These are phyloP conservation scores for Epichloe festucae DNA, from an alignment of 2,329 filamentous ascomycete genomes.

Conservation along the genomic window DNA sequence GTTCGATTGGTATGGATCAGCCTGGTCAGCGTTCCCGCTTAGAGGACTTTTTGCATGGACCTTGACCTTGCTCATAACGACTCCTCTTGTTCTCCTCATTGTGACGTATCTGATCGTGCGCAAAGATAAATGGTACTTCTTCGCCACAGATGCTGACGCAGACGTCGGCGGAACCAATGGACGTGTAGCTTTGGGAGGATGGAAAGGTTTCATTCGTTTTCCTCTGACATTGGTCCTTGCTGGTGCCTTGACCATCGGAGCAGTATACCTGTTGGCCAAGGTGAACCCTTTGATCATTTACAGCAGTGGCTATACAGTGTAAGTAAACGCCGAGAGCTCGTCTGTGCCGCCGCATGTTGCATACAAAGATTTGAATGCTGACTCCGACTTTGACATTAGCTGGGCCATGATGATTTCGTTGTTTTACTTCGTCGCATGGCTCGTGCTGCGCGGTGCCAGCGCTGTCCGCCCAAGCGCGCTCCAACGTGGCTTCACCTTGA, in stretches of 20 bases:
- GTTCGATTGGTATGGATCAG: slow-evolving; percentile 81
- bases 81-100: slow-evolving; percentile 59
- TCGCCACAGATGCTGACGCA: slow-evolving; percentile 47
- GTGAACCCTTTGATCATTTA: slow-evolving; percentile 87
- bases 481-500: slow-evolving; percentile 63
- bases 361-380: slow-evolving; percentile 4
- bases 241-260: slow-evolving; percentile 53
- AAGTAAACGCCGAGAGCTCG: slow-evolving; percentile 11
- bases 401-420: slow-evolving; percentile 79
- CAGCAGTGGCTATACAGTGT: slow-evolving; percentile 72
- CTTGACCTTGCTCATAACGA: slow-evolving; percentile 66
- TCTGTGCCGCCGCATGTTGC: not conserved
- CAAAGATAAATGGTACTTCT: slow-evolving; percentile 78
- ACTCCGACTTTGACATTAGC: slow-evolving; percentile 15
- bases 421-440: slow-evolving; percentile 74
- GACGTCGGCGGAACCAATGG: slow-evolving; percentile 46
- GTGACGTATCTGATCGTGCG: slow-evolving; percentile 57
- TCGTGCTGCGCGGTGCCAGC: slow-evolving; percentile 64
- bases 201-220: slow-evolving; percentile 73
- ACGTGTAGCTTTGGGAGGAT: slow-evolving; percentile 54
- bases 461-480: slow-evolving; percentile 75
- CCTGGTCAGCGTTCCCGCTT: slow-evolving; percentile 66
- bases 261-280: slow-evolving; percentile 65
- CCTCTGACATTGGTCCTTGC: slow-evolving; percentile 62
- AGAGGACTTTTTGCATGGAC: slow-evolving; percentile 81